Percentiles rank a stretch among this genome's conserved stretches.
Conservation (phyloP, 2,329 filamentous ascomycete genomes). For the Scytalidium sp. region DNA sequence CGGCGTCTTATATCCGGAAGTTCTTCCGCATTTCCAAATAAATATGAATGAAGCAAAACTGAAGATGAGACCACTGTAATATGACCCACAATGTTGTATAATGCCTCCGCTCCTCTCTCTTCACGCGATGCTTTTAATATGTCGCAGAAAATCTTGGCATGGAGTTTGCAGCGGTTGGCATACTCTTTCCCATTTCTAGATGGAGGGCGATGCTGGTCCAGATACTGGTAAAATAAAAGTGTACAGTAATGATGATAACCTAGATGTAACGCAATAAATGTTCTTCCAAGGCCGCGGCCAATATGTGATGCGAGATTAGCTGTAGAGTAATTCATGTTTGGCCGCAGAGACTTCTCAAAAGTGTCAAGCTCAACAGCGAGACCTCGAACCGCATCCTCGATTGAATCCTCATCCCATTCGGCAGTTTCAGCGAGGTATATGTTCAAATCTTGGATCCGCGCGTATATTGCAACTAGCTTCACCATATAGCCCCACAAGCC, state of each 20-base stretch:
- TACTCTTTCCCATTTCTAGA: slow-evolving; percentile 4
- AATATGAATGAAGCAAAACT: slow-evolving; percentile 30
- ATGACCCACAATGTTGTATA: slow-evolving; percentile 31
- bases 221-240: slow-evolving; percentile 35
- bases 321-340: neutral
- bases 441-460: slow-evolving; percentile 32
- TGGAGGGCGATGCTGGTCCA: slow-evolving; percentile 21
- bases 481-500: slow-evolving; percentile 35
- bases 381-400: slow-evolving; percentile 11
- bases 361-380: slow-evolving; percentile 13
- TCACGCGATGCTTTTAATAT: slow-evolving; percentile 21
- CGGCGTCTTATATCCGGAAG: neutral
- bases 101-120: slow-evolving; percentile 23
- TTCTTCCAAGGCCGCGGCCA: slow-evolving; percentile 23
- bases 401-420: slow-evolving; percentile 9
- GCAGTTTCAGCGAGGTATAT: slow-evolving; percentile 16
- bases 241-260: slow-evolving; percentile 35
- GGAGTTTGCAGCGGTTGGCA: slow-evolving; percentile 21
- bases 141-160: slow-evolving; percentile 26
- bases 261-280: slow-evolving; percentile 34
- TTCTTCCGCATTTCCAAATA: slow-evolving; percentile 24
- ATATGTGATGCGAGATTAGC: slow-evolving; percentile 23
- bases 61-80: slow-evolving; percentile 34
- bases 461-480: slow-evolving; percentile 28
- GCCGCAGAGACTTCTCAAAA: slow-evolving; percentile 10